These are phyloP conservation scores for Hibiscus trionum DNA, from an alignment of 345 rosid species.

Conservation along the genomic window DNA sequence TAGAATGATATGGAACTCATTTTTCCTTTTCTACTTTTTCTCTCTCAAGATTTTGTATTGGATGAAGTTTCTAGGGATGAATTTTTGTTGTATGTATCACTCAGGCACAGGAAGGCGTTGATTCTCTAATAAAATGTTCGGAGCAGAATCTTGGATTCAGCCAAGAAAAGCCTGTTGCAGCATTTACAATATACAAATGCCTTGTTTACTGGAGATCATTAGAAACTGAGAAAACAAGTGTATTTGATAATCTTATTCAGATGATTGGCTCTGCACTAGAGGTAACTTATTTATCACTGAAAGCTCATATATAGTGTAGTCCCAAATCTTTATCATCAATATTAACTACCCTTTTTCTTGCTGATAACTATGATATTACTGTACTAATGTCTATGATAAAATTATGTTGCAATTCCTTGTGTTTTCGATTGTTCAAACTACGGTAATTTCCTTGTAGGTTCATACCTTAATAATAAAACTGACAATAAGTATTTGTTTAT, in stretches of 20 bases:
- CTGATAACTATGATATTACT: neutral
- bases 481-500: neutral
- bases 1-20: neutral
- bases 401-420: neutral
- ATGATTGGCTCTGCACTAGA: constrained; percentile 83
- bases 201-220: constrained; percentile 84
- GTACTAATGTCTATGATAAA: neutral
- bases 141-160: constrained; percentile 57
- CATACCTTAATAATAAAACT: neutral
- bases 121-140: constrained; percentile 59
- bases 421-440: neutral
- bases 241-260: constrained; percentile 87
- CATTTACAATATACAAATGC: constrained; percentile 81
- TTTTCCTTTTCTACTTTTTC: neutral
- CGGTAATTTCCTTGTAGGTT: no score
- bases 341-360: neutral
- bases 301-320: neutral
- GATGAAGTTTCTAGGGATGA: constrained; percentile 5
- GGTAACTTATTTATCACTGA: constrained; percentile 31
- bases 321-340: neutral
- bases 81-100: neutral
- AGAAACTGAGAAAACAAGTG: constrained; percentile 86
- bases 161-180: constrained; percentile 74
- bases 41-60: neutral
- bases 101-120: constrained; percentile 57